Conservation (phyloP, 768 basidiomycete genomes). For the Cyathus striatus region DNA sequence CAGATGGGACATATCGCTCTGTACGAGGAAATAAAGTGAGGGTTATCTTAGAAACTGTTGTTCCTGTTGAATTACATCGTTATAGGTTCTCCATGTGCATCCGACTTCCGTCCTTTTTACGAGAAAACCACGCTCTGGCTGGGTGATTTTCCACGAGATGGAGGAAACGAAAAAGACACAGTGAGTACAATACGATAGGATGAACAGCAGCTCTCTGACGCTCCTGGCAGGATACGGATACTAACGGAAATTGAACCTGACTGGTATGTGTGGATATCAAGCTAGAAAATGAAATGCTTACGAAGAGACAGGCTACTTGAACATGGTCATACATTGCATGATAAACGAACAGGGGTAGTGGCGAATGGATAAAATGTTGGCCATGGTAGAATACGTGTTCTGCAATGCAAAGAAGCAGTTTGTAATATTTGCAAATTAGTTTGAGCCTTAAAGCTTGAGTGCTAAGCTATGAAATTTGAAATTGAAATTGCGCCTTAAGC, state of each 20-base stretch:
- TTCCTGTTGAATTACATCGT: constrained; percentile 5
- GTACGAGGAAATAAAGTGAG: constrained; percentile 78
- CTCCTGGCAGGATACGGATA: constrained; percentile 85
- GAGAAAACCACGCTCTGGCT: constrained; percentile 82
- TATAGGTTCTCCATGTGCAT: constrained; percentile 81
- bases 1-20: constrained; percentile 90
- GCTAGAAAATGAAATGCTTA: background rate
- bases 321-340: constrained; percentile 24
- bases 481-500: too few species aligned
- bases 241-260: constrained; percentile 94
- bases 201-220: too few species aligned
- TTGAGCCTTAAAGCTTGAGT: background rate
- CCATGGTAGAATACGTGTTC: too few species aligned
- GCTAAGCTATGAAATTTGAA: background rate
- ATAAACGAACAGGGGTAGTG: background rate
- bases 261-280: constrained; percentile 46
- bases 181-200: constrained; percentile 34
- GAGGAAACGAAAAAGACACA: constrained; percentile 95
- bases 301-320: constrained; percentile 23
- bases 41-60: constrained; percentile 13
- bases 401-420: too few species aligned
- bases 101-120: constrained; percentile 95
- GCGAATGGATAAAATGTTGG: too few species aligned
- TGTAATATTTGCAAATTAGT: too few species aligned
- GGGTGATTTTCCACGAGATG: constrained; percentile 95